Percentiles rank a stretch among this genome's conserved stretches.
Conservation (phyloP, 1,284 basidiomycete genomes). For the Ceratobasidium sp. region DNA sequence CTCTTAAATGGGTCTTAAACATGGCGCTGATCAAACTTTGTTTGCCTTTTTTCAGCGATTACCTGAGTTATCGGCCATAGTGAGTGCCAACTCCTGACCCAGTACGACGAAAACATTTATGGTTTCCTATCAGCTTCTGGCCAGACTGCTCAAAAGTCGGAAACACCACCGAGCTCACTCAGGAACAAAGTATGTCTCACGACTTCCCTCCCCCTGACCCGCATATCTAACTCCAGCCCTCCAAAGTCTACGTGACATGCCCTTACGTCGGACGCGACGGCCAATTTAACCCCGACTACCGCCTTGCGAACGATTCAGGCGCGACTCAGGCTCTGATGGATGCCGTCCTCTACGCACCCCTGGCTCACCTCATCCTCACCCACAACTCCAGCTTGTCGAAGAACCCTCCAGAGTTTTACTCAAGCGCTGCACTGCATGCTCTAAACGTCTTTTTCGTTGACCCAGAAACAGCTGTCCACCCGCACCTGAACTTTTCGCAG, state of each 20-base stretch:
- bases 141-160: conserved; percentile 46
- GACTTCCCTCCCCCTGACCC: background rate
- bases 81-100: background rate
- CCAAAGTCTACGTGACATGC: conserved; percentile 49
- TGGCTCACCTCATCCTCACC: conserved; percentile 49
- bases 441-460: conserved; percentile 50
- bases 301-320: conserved; percentile 50
- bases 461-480: conserved; percentile 52
- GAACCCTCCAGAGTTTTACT: conserved; percentile 11
- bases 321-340: conserved; percentile 51
- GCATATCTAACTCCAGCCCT: background rate
- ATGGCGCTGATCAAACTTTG: background rate
- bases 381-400: conserved; percentile 41
- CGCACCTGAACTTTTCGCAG: conserved; percentile 55
- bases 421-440: conserved; percentile 12
- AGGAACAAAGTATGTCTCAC: conserved; percentile 30
- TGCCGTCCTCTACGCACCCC: conserved; percentile 52
- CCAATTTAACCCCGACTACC: conserved; percentile 53
- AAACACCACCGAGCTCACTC: conserved; percentile 47
- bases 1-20: background rate
- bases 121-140: conserved; percentile 29
- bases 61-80: conserved; percentile 47
- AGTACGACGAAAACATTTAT: background rate
- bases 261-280: conserved; percentile 51
- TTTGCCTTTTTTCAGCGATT: conserved; percentile 38